Conservation (phyloP, 768 basidiomycete genomes). For the Leccinum uliginosum region DNA sequence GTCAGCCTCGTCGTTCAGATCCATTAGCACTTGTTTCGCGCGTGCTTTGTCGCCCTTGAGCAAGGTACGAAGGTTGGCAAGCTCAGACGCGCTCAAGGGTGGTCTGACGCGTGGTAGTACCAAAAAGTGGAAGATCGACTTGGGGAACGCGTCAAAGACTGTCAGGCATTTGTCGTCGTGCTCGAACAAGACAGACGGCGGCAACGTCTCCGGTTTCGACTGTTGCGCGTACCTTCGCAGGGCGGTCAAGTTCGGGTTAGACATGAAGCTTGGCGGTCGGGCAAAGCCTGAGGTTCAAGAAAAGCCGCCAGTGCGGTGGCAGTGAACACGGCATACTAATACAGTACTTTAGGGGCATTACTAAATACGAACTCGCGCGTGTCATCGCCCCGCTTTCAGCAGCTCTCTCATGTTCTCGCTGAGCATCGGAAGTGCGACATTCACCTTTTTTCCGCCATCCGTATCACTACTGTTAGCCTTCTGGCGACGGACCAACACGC, state of each 20-base stretch:
- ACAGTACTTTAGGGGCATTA: constrained; percentile 3
- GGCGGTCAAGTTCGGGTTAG: constrained; percentile 46
- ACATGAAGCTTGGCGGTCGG: constrained; percentile 14
- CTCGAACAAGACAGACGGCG: constrained; percentile 57
- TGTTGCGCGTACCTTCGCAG: constrained; percentile 57
- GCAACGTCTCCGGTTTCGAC: constrained; percentile 47
- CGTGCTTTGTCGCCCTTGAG: constrained; percentile 48
- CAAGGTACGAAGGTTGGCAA: constrained; percentile 54
- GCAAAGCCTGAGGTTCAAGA: not conserved
- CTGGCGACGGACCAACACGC: constrained; percentile 33
- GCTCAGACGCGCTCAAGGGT: constrained; percentile 32
- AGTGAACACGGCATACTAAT: constrained; percentile 13
- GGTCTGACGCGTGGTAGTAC: constrained; percentile 60
- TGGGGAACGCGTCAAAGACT: constrained; percentile 74
- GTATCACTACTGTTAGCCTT: constrained; percentile 8
- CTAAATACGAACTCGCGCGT: not conserved
- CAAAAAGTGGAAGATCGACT: constrained; percentile 85
- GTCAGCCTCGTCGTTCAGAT: constrained; percentile 54
- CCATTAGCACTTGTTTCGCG: constrained; percentile 51
- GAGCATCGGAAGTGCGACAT: constrained; percentile 43
- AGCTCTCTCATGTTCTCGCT: constrained; percentile 63
- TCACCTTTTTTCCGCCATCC: constrained; percentile 20
- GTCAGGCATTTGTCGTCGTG: constrained; percentile 53
- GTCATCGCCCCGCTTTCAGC: constrained; percentile 43
- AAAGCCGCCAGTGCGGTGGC: not conserved